Evolutionary conservation across 2,329 filamentous ascomycete genomes (phyloP).

Genomic region (Fusarium graminum): DNA sequence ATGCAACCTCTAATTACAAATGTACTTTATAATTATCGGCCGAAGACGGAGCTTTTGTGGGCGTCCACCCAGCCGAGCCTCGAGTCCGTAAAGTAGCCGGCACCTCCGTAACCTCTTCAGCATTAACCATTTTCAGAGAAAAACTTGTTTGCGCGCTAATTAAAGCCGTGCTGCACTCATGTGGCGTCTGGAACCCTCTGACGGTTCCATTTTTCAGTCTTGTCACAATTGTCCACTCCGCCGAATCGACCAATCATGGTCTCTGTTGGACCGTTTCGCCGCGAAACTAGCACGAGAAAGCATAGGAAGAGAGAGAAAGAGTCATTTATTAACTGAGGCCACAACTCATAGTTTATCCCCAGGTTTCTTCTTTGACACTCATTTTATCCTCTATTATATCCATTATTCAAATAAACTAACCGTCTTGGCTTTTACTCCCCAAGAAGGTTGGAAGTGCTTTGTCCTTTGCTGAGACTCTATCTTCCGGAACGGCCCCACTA

Average conservation of each 20-base stretch:
- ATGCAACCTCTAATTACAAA: neutral
- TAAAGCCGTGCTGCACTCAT: constrained; percentile 9
- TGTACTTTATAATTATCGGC: constrained; percentile 16
- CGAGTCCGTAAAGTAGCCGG: constrained; percentile 24
- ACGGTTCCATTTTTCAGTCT: constrained; percentile 36
- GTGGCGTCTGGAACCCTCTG: constrained; percentile 27
- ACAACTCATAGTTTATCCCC: constrained; percentile 24
- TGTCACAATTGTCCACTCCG: constrained; percentile 39
- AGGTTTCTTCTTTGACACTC: neutral
- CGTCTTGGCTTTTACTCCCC: constrained; percentile 24
- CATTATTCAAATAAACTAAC: constrained; percentile 9
- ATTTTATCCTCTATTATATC: constrained; percentile 22
- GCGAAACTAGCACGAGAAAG: constrained; percentile 37
- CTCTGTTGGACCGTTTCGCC: constrained; percentile 43
- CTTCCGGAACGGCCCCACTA: constrained; percentile 44
- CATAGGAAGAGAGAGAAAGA: constrained; percentile 32
- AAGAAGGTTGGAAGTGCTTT: constrained; percentile 11
- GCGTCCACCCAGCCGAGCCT: constrained; percentile 13
- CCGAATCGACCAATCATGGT: constrained; percentile 47
- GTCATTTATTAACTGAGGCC: constrained; percentile 37
- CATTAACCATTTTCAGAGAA: constrained; percentile 1
- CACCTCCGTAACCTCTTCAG: constrained; percentile 25
- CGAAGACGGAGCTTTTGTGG: constrained; percentile 41
- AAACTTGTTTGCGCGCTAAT: constrained; percentile 34
- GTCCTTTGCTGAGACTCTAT: constrained; percentile 20